Evolutionary conservation across 441 rosid genomes (phyloP), one percentile per base, ranked within the genome.

Genomic region (Erysimum cheiri): DNA sequence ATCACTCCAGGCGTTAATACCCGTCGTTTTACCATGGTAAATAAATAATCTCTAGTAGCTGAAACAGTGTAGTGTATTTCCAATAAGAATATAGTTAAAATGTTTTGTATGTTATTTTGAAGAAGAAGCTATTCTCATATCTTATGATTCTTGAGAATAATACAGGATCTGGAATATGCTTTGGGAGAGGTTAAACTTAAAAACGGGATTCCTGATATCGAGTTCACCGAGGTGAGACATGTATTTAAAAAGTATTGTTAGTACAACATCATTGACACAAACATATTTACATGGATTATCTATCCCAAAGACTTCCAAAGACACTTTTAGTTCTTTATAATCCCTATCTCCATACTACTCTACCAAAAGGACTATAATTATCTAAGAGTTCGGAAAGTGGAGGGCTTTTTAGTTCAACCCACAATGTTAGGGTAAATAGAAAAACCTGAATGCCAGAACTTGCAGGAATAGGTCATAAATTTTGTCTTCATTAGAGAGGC

Each of bases 121-220:
- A 64, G 67, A 66, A 49, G 57, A 15, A 61, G 56, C 70, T 75
- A 44, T 55, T 59, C 57, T 63, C 68, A 50, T 64, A 24, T 70
- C 44, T 63, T 67, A 57, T 61, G 41, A 65, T 57, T 75, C 72
- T 44, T 70, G 24, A 60, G 69, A 80, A 64, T 69, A 54, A 68
- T 82, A 60, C 87, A 94, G 97, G 97, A 94, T 80, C 84, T 91
- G 83, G 94, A 94, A 77, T 83, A 80, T 81, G 84, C 94, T 29
- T 77, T 90, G 77, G 99, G 93, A 56, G 96, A 87, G 81, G 94
- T 92, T 70, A 83, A 92, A 74, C 82, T 87, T 76, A 84, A 68
- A 66, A 90, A 90, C 52, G 96, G 97, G 69, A 87, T 94, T 77
- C 97, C 97, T 79, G 91, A 92, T 86, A 85, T 94, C 70, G 93